These are phyloP conservation scores for Thielaviopsis euricoi DNA, from an alignment of 2,329 filamentous ascomycete species.

Conservation along the genomic window DNA sequence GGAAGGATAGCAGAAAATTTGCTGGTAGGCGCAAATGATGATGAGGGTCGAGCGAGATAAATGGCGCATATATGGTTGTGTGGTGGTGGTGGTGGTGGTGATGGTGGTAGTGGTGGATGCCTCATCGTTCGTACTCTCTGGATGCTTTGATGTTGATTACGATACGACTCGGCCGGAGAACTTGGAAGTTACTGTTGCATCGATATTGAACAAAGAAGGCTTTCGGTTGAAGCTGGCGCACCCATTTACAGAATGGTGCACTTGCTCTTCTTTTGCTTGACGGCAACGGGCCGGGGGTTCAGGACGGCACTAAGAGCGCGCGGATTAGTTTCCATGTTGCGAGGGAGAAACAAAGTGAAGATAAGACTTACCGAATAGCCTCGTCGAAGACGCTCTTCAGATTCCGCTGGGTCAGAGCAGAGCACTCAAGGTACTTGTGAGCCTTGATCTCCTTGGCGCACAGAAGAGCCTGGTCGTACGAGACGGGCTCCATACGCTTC, in stretches of 20 bases:
- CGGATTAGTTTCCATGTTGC: constrained; percentile 11
- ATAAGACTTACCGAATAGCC: constrained; percentile 61
- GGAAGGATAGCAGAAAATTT: background rate
- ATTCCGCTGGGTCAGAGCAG: constrained; percentile 88
- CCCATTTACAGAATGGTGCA: constrained; percentile 48
- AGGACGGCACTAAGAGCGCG: constrained; percentile 45
- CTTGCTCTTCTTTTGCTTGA: constrained; percentile 47
- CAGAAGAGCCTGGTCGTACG: constrained; percentile 77
- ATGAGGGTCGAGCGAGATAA: background rate
- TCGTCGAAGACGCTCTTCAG: constrained; percentile 98
- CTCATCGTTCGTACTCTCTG: background rate
- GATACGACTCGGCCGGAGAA: background rate
- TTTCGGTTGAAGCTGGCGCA: background rate
- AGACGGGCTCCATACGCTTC: constrained; percentile 94
- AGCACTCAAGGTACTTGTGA: constrained; percentile 96
- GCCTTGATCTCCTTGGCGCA: constrained; percentile 90
- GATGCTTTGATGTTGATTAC: background rate
- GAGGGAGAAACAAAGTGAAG: constrained; percentile 4
- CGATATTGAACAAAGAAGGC: background rate
- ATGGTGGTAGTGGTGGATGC: background rate
- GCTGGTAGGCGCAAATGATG: background rate
- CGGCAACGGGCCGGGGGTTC: constrained; percentile 44
- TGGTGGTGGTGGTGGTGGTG: background rate
- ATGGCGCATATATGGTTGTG: background rate
- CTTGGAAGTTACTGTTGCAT: background rate